Evolutionary conservation across 2,329 filamentous ascomycete genomes (phyloP).

Genomic region (Emmonsiellopsis sp.): DNA sequence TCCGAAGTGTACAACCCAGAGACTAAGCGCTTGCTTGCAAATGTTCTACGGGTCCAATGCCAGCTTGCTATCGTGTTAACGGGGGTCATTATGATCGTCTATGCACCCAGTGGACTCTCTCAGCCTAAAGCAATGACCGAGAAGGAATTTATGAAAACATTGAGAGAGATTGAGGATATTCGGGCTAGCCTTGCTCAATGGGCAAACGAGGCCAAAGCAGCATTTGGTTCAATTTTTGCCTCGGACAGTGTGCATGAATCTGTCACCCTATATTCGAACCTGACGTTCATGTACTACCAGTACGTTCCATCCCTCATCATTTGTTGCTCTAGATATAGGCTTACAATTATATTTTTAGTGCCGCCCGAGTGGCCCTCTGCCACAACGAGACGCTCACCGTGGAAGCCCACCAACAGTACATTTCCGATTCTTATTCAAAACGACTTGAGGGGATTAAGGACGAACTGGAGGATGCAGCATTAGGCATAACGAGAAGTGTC

Average conservation of each 20-base stretch:
- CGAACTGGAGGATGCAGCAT: slow-evolving; percentile 38
- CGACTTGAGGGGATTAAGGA: slow-evolving; percentile 19
- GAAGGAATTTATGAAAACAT: slow-evolving; percentile 2
- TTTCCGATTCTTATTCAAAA: slow-evolving; percentile 32
- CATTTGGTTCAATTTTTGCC: slow-evolving; percentile 2
- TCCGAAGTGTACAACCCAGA: slow-evolving; percentile 39
- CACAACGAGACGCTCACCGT: slow-evolving; percentile 40
- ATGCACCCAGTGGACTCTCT: slow-evolving; percentile 21
- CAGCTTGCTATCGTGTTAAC: slow-evolving; percentile 40
- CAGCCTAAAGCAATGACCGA: slow-evolving; percentile 7
- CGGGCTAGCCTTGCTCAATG: slow-evolving; percentile 31
- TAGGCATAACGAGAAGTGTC: slow-evolving; percentile 37
- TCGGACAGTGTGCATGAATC: slow-evolving; percentile 28
- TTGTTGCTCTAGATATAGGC: neutral
- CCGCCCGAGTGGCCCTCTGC: slow-evolving; percentile 35
- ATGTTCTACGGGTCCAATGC: slow-evolving; percentile 38
- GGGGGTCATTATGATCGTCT: slow-evolving; percentile 38
- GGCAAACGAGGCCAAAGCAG: slow-evolving; percentile 28
- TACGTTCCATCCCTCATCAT: slow-evolving; percentile 20
- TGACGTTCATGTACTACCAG: slow-evolving; percentile 46
- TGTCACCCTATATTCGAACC: slow-evolving; percentile 37
- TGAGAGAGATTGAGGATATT: slow-evolving; percentile 22
- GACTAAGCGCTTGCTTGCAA: slow-evolving; percentile 37
- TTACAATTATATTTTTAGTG: slow-evolving; percentile 18
- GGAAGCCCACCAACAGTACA: slow-evolving; percentile 25